Evolutionary conservation across 2,329 filamentous ascomycete genomes (phyloP), one percentile per base, ranked within the genome.

Genomic region (Pseudopithomyces maydicus): DNA sequence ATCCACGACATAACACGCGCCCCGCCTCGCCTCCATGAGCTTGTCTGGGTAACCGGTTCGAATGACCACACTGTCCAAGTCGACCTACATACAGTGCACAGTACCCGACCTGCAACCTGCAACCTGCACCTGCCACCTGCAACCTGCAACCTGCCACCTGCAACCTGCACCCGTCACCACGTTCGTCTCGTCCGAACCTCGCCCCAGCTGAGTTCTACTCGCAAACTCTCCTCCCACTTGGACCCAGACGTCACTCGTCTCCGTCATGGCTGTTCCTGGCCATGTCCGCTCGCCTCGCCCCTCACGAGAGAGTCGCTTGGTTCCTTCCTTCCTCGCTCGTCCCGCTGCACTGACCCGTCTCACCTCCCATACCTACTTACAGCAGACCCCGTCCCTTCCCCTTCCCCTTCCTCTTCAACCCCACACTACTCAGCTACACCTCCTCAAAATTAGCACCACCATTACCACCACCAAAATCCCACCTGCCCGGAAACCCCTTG

Each of bases 341-440:
- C 53, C 52, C 39, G 29, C 46, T 46, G 39, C 47, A 55, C 53
- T 29, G 23, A 36, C 38, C 39, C 38, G 38, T 26, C 45, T 26
- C 17, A n/a, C 38, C 17, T 19, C 15, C 17, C 15, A 29, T 14
- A 22, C 39, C 39, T n/a, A n/a, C n/a, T n/a, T n/a, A 11, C 32
- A 8, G 26, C 8, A 29, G 26, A 29, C 26, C 26, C 5, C 8
- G 4, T 29, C 26, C 26, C 26, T 29, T 29, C n/a, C n/a, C n/a
- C n/a, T n/a, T n/a, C n/a, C n/a, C 44, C 12, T 46, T 17, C 17
- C 23, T 42, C 41, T 29, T 44, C 14, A 36, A 55, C 41, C 38
- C 36, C 38, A 39, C 51, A 39, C 51, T 41, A 47, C 26, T 35
- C 49, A 41, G 8, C 47, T 41, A 8, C 47, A 5, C 6, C 22